These are phyloP conservation scores for Teratosphaeriaceae sp. DNA, from an alignment of 2,329 filamentous ascomycete species.

Conservation along the genomic window DNA sequence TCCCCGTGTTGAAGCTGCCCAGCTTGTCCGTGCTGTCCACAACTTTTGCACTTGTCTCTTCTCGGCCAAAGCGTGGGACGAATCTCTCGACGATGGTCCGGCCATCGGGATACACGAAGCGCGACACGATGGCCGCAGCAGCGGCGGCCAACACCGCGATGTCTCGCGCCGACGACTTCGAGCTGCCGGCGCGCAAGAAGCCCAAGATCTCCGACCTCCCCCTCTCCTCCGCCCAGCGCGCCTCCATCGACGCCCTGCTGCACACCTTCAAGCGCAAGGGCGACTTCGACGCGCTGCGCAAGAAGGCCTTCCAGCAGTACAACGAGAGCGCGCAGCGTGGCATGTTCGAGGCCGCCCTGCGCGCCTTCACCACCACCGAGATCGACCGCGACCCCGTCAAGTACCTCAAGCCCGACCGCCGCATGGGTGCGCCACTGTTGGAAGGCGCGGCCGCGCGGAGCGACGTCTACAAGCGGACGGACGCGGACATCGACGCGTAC, in stretches of 20 bases:
- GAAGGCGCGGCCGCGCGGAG: conserved; percentile 72
- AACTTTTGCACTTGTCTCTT: neutral
- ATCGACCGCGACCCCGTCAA: conserved; percentile 63
- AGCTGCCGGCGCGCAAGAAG: conserved; percentile 43
- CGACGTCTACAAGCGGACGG: conserved; percentile 66
- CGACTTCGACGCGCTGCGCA: conserved; percentile 71
- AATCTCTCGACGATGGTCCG: no score
- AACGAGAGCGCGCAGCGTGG: conserved; percentile 48
- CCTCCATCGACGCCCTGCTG: conserved; percentile 67
- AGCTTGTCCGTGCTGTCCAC: neutral
- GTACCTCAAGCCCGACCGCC: conserved; percentile 65
- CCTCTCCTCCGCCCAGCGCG: conserved; percentile 63
- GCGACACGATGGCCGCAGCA: neutral
- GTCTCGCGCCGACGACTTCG: conserved; percentile 19
- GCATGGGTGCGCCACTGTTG: conserved; percentile 67
- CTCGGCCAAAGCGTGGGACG: no score
- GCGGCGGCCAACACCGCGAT: conserved; percentile 22
- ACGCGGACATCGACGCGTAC: conserved; percentile 59
- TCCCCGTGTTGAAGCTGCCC: neutral
- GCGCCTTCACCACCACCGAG: conserved; percentile 60
- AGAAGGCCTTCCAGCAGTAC: conserved; percentile 67
- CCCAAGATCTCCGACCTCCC: conserved; percentile 71
- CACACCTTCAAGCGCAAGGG: conserved; percentile 82
- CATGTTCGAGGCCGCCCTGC: conserved; percentile 29
- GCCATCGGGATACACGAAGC: neutral